Evolutionary conservation across 1,139 yeast species (phyloP), one percentile per base, ranked within the genome.

Genomic region (Magnusiomyces tetraspermus): DNA sequence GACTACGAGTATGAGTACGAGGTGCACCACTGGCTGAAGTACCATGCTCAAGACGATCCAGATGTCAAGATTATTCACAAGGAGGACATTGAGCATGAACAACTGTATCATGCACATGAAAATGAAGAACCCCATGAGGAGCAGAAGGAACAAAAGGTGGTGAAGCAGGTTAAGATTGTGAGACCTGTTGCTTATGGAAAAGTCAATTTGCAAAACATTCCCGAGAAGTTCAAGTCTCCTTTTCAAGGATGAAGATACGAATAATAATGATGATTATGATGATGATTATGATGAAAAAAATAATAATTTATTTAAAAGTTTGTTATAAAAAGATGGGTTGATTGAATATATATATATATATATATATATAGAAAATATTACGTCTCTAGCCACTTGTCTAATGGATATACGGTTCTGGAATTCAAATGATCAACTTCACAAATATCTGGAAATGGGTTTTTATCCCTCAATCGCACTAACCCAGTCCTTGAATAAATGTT

Each of bases 1-100:
- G 96, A 88, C 69, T 92, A 89, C 63, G 98, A 92, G 68, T 78
- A 80, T 59, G 97, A 90, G 65, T 90, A 89, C 64, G 97, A 90
- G 57, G 82, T 86, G 57, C 97, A 92, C 67, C 97, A 92, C 67
- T 92, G 97, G 97, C 79, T 82, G 58, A 74, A 88, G 67, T 86
- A 78, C 67, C 97, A 92, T 67, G 78, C 82, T 51, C 80, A 85
- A 51, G 71, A 76, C 54, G 97, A 89, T 66, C 96, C 96, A 0
- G 89, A 86, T 51, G 88, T 88, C 22, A 74, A 77, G 61, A 72
- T 79, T 48, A 85, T 86, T 53, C 97, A 89, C 66, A 83, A 83
- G 59, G 97, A 89, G 65, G 97, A 89, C 66, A 79, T 85, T 22
- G 96, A 87, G 64, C 97, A 89, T 67, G 97, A 89, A 63, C 70